phyloP scores from a whole-genome alignment of 495 filamentous ascomycete genomes.

The Aspergillus bertholletiae region DNA sequence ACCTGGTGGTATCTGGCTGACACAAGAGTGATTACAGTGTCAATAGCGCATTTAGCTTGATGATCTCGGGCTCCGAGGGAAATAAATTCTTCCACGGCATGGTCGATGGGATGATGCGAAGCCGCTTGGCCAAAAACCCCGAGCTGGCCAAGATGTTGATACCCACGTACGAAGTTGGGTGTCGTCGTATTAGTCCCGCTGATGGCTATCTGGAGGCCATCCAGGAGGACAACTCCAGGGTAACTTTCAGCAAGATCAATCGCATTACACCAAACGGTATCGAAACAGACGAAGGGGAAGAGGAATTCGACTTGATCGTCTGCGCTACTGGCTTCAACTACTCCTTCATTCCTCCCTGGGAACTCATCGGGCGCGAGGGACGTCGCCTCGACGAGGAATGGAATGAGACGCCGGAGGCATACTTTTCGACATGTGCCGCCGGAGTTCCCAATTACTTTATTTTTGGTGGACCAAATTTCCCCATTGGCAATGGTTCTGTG shows the following conservation, averaged over 20 bases:
- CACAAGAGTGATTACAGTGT: neutral
- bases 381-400: slow-evolving; percentile 21
- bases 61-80: slow-evolving; percentile 7
- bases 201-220: slow-evolving; percentile 38
- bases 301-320: slow-evolving; percentile 44
- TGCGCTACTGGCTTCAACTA: slow-evolving; percentile 49
- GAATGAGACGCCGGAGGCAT: slow-evolving; percentile 26
- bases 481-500: slow-evolving; percentile 50
- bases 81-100: neutral
- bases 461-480: slow-evolving; percentile 54
- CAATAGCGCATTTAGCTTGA: slow-evolving; percentile 9
- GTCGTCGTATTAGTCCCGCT: slow-evolving; percentile 39
- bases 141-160: slow-evolving; percentile 36
- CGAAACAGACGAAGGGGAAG: slow-evolving; percentile 15
- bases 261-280: slow-evolving; percentile 48
- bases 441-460: slow-evolving; percentile 47
- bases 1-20: neutral
- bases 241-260: slow-evolving; percentile 43
- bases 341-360: slow-evolving; percentile 30
- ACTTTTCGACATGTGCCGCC: slow-evolving; percentile 32
- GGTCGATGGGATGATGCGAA: slow-evolving; percentile 22
- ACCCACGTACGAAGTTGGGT: slow-evolving; percentile 36
- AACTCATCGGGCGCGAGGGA: slow-evolving; percentile 29
- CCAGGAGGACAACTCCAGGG: slow-evolving; percentile 40
- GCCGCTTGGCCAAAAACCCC: slow-evolving; percentile 29